phyloP scores from a whole-genome alignment of 1,139 yeast genomes.

The Saccharomyces pastorianus region DNA sequence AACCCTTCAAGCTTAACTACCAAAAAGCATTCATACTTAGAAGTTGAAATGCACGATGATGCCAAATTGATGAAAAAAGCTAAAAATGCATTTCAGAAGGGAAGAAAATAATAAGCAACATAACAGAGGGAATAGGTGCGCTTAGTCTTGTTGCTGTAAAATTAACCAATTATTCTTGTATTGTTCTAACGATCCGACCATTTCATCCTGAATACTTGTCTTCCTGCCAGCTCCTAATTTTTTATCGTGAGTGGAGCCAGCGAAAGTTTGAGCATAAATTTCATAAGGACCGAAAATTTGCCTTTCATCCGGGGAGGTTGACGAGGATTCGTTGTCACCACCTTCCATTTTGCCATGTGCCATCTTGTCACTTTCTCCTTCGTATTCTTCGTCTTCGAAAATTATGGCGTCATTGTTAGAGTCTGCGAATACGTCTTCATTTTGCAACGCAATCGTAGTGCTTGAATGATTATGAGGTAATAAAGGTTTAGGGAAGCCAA shows the following conservation, averaged over 20 bases:
- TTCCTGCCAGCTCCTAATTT: slow-evolving; percentile 19
- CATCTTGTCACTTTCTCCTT: slow-evolving; percentile 1
- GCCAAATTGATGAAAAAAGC: slow-evolving; percentile 3
- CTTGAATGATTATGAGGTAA: slow-evolving; percentile 16
- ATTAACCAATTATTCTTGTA: slow-evolving; percentile 32
- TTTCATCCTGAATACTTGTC: slow-evolving; percentile 28
- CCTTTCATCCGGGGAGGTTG: slow-evolving; percentile 10
- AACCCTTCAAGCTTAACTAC: neutral
- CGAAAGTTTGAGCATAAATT: slow-evolving; percentile 13
- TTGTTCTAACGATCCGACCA: slow-evolving; percentile 32
- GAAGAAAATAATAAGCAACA: neutral
- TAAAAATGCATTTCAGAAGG: neutral
- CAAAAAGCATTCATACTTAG: neutral
- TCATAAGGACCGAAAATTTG: slow-evolving; percentile 27
- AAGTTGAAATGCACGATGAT: slow-evolving; percentile 1
- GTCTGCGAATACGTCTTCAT: slow-evolving; percentile 26
- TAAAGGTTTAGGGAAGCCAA: slow-evolving; percentile 7
- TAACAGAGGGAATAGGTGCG: slow-evolving; percentile 1
- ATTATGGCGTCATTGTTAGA: slow-evolving; percentile 26
- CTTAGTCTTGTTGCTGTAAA: slow-evolving; percentile 26
- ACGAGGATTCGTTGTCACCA: slow-evolving; percentile 6
- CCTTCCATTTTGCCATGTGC: slow-evolving; percentile 17
- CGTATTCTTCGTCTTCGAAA: slow-evolving; percentile 29
- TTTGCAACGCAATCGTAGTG: slow-evolving; percentile 26
- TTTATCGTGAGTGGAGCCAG: slow-evolving; percentile 5